phyloP scores from a whole-genome alignment of 2,329 filamentous ascomycete species.

The Chaetomium globosum region DNA sequence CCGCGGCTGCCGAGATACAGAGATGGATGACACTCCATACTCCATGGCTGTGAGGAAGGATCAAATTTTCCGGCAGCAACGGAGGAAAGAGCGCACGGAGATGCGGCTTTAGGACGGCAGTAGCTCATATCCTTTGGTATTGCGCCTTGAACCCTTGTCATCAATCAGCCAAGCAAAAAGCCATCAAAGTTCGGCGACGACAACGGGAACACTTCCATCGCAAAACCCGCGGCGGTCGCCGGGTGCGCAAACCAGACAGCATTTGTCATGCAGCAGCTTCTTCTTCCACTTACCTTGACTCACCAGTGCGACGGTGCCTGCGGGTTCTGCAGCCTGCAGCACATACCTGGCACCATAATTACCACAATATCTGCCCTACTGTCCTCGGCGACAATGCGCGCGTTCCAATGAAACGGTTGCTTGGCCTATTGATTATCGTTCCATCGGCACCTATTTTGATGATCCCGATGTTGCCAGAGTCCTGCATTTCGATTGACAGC shows the following conservation, averaged over 20 bases:
- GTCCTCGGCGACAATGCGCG: conserved; percentile 13
- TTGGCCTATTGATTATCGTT: background rate
- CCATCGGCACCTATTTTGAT: background rate
- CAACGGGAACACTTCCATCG: background rate
- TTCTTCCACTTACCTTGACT: conserved; percentile 4
- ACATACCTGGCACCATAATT: background rate
- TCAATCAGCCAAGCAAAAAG: background rate
- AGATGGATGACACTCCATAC: background rate
- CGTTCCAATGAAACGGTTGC: background rate
- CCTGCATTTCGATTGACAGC: background rate
- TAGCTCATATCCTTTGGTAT: background rate
- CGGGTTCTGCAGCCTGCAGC: conserved; percentile 19
- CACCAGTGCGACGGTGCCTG: conserved; percentile 13
- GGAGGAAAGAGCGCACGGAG: background rate
- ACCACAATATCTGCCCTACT: background rate
- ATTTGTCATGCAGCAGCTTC: background rate
- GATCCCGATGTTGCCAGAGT: background rate
- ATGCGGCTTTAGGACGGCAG: background rate
- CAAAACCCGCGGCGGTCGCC: background rate
- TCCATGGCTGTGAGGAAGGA: background rate
- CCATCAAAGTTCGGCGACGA: background rate
- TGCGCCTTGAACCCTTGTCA: background rate
- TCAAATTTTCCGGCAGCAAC: conserved; percentile 4
- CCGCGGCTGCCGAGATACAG: conserved; percentile 2
- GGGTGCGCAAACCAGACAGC: conserved; percentile 3